phyloP scores from a whole-genome alignment of 192 early-diverging fungal genomes.

The Neocallimastix lanati region DNA sequence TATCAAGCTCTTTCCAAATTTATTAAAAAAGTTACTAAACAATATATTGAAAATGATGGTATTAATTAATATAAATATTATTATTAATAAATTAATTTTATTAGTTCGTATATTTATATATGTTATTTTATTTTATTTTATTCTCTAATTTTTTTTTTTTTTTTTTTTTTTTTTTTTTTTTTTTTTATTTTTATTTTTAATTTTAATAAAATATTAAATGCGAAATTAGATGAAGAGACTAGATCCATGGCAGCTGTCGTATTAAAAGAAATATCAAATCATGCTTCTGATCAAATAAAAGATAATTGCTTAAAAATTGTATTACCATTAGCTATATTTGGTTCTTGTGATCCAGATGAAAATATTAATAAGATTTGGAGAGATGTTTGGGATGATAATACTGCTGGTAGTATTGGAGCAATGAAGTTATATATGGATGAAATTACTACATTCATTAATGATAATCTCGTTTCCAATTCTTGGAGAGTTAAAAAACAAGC shows the following conservation, averaged over 20 bases:
- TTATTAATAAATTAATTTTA: background rate
- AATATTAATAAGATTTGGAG: slow-evolving; percentile 41
- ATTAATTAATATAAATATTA: background rate
- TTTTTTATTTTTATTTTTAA: too few species aligned
- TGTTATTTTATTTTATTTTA: too few species aligned
- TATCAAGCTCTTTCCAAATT: slow-evolving; percentile 39
- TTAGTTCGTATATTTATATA: too few species aligned
- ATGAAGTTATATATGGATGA: slow-evolving; percentile 45
- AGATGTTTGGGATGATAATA: slow-evolving; percentile 57
- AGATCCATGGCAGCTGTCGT: slow-evolving; percentile 49
- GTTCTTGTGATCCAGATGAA: slow-evolving; percentile 38
- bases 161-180: too few species aligned
- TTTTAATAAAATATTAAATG: background rate
- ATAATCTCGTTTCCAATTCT: slow-evolving; percentile 9
- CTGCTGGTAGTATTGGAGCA: slow-evolving; percentile 40
- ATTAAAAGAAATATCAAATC: slow-evolving; percentile 43
- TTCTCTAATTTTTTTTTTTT: too few species aligned
- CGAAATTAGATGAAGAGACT: slow-evolving; percentile 39
- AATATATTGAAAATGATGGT: slow-evolving; percentile 56
- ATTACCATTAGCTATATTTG: slow-evolving; percentile 52
- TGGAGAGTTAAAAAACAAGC: slow-evolving; percentile 67
- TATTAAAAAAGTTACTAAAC: slow-evolving; percentile 46
- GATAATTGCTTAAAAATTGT: slow-evolving; percentile 26
- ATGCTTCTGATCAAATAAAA: slow-evolving; percentile 37
- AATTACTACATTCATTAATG: slow-evolving; percentile 21